These are phyloP conservation scores for Arthrobotrys iridis DNA, from an alignment of 2,329 filamentous ascomycete genomes.

Conservation along the genomic window DNA sequence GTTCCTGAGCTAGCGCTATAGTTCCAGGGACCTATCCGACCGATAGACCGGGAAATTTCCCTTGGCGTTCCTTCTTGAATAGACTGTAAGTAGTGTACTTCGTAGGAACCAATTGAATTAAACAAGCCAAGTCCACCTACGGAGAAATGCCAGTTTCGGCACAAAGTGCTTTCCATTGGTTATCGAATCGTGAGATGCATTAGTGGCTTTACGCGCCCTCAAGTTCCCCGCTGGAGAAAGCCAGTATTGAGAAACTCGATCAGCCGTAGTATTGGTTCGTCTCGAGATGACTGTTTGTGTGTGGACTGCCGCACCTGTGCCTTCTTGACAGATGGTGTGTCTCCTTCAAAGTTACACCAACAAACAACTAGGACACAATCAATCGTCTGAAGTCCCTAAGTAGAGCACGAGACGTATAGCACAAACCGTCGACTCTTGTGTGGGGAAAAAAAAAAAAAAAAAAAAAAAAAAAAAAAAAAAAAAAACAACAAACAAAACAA, in stretches of 20 bases:
- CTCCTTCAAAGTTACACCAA: too few species aligned
- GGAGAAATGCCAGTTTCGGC: conserved; percentile 15
- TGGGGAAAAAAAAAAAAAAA: neutral
- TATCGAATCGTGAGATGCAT: neutral
- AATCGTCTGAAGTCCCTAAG: too few species aligned
- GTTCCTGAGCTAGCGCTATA: conserved; percentile 30
- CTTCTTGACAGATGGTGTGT: too few species aligned
- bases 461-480: neutral
- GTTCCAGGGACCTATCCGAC: conserved; percentile 18
- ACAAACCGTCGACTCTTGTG: too few species aligned
- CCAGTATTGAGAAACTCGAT: neutral
- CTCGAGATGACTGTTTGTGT: too few species aligned
- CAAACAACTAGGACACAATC: too few species aligned
- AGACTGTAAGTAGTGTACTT: too few species aligned
- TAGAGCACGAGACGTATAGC: too few species aligned
- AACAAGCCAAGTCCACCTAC: neutral
- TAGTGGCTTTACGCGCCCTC: neutral
- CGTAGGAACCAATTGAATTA: neutral
- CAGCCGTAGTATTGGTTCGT: neutral
- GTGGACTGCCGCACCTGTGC: too few species aligned
- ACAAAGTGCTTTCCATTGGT: conserved; percentile 9
- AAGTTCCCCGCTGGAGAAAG: neutral
- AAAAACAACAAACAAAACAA: neutral
- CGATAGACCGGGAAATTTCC: neutral
- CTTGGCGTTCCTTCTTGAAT: neutral